These are phyloP conservation scores for Linum usitatissimum DNA, from an alignment of 345 rosid species.

Conservation along the genomic window DNA sequence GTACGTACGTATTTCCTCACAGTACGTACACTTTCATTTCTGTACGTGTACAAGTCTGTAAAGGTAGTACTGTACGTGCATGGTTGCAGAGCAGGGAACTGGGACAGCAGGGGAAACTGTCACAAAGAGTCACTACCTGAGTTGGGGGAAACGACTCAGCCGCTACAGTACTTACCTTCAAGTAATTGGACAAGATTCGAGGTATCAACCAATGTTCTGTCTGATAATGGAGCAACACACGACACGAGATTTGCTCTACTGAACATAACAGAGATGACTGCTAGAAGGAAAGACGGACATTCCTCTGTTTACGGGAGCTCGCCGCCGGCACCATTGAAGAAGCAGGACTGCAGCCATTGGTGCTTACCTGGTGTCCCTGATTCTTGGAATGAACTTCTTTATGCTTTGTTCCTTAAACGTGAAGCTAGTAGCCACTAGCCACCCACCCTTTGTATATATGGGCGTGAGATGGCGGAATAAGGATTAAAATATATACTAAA, in stretches of 20 bases:
- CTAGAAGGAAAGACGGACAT: constrained; percentile 36
- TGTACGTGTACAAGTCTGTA: too few relatives aligned
- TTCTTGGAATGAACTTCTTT: constrained; percentile 42
- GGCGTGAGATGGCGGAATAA: too few relatives aligned
- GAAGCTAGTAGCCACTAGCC: too few relatives aligned
- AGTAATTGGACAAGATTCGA: constrained; percentile 27
- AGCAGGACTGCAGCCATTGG: constrained; percentile 49
- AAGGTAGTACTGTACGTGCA: too few relatives aligned
- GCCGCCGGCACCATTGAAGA: constrained; percentile 10
- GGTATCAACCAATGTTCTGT: constrained; percentile 15
- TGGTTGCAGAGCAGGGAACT: constrained; percentile 34
- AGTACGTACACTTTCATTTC: neutral
- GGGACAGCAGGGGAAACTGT: constrained; percentile 34
- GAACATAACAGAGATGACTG: constrained; percentile 31
- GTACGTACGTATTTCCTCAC: constrained; percentile 38
- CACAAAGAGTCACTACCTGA: constrained; percentile 34
- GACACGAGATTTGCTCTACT: constrained; percentile 12
- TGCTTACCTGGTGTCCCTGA: constrained; percentile 49
- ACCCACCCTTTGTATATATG: too few relatives aligned
- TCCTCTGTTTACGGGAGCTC: constrained; percentile 22
- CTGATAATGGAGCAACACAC: constrained; percentile 13
- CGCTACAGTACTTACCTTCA: constrained; percentile 24
- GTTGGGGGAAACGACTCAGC: too few relatives aligned
- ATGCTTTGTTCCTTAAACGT: constrained; percentile 33
- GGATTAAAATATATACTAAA: too few relatives aligned